Conservation (phyloP, 1,284 basidiomycete species). For the Tilletia indica region DNA sequence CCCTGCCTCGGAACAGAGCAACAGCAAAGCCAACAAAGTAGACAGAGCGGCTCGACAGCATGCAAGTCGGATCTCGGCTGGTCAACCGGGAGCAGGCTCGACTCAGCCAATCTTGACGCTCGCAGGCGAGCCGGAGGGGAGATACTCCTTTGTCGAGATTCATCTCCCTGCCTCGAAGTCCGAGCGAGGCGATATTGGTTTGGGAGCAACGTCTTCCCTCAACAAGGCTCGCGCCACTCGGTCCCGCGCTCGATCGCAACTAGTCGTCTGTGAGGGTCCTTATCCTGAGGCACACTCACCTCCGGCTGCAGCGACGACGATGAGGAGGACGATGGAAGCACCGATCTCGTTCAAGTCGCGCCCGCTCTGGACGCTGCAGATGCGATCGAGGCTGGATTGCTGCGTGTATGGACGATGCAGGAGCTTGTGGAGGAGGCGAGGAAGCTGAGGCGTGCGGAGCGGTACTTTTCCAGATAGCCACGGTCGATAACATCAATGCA, state of each 20-base stretch:
- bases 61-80: slow-evolving; percentile 9
- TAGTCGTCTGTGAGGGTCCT: slow-evolving; percentile 26
- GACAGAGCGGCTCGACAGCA: not conserved
- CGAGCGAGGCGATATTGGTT: not conserved
- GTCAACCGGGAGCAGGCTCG: not conserved
- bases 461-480: too few species aligned
- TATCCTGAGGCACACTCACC: not conserved
- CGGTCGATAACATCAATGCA: too few species aligned
- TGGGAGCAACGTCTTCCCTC: not conserved
- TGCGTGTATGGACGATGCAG: slow-evolving; percentile 26
- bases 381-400: slow-evolving; percentile 19
- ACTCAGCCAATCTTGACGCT: slow-evolving; percentile 16
- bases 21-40: not conserved
- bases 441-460: not conserved
- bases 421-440: slow-evolving; percentile 21
- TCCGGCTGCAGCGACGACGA: not conserved
- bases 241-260: slow-evolving; percentile 15
- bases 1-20: not conserved
- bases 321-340: not conserved
- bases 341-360: slow-evolving; percentile 13
- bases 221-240: not conserved
- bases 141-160: slow-evolving; percentile 33
- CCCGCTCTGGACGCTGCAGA: slow-evolving; percentile 3
- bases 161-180: slow-evolving; percentile 18
- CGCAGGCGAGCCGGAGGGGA: slow-evolving; percentile 14